Conservation (phyloP, 805 yeast species). For the Suhomyces canberraensis region DNA sequence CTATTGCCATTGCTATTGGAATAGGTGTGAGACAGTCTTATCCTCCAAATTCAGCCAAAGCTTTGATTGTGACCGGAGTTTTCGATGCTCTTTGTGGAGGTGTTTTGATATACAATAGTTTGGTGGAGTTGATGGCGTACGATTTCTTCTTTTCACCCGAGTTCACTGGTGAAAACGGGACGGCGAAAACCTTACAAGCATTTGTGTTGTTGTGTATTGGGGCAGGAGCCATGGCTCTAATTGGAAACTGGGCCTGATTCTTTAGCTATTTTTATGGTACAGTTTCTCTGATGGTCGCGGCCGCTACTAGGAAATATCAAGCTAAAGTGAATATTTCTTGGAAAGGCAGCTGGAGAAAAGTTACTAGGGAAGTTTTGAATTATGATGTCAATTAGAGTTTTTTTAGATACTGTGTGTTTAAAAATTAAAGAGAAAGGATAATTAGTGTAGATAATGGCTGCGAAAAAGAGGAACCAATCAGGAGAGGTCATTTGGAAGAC, state of each 20-base stretch:
- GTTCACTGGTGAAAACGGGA: slow-evolving; percentile 20
- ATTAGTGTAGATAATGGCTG: no score
- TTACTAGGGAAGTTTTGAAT: no score
- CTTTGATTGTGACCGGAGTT: slow-evolving; percentile 65
- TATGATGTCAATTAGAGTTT: no score
- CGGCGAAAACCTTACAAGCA: slow-evolving; percentile 21
- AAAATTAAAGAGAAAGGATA: no score
- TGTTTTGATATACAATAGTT: slow-evolving; percentile 69
- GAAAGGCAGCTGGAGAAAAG: no score
- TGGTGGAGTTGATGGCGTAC: slow-evolving; percentile 77
- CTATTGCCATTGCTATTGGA: slow-evolving; percentile 76
- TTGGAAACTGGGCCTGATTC: slow-evolving; percentile 32
- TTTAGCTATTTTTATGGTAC: no score
- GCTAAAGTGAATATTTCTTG: no score
- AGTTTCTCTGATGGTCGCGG: no score
- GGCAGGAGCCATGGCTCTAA: slow-evolving; percentile 30
- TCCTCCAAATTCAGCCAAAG: slow-evolving; percentile 54
- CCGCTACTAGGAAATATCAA: no score
- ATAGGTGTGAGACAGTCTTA: slow-evolving; percentile 66
- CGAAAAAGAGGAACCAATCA: no score
- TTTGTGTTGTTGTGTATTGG: slow-evolving; percentile 23
- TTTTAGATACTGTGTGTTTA: no score
- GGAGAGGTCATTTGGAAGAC: no score
- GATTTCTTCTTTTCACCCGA: slow-evolving; percentile 56
- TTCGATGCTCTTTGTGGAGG: slow-evolving; percentile 80